Base-by-base conservation (phyloP, 2,329 filamentous ascomycete genomes). In the Clarireedia paspali region DNA sequence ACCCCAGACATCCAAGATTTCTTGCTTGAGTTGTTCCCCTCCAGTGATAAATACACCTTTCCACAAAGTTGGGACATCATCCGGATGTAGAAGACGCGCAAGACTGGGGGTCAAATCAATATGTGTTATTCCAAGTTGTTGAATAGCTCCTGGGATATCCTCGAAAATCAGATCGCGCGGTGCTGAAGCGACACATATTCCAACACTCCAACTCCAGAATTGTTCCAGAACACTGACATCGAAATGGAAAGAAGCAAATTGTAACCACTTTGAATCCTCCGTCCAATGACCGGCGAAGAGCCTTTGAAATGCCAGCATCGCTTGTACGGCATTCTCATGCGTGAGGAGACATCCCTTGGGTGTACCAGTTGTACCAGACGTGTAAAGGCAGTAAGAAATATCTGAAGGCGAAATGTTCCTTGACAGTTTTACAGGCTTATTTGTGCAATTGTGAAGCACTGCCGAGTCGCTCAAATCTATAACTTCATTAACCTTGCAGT, bases 191-290 rank as follows among this genome's bases (percentile, higher is more conserved):
- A 96, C 80, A 4, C 87, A 85, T 26, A 96, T 91, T 1, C 91
- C 91, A 0, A 94, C 88, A 27, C 87, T 90, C 91, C 91, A 96
- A 57, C 86, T 94, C 90, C 90, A 96, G 69, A 92, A 96, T 66
- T 96, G 91, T 67, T 96, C 91, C 0, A 96, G 77, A 0, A 96
- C 88, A 1, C 89, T 94, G 4, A 96, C 91, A 64, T 96, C 92
- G 59, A 96, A 96, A 70, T 96, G 92, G 56, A 96, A 89, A 0
- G 90, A 91, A 1, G 92, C 92, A 67, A 96, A 96, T 67, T 96
- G 92, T 0, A 96, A 76, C 86, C 90, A 96, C 57, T 87, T 82
- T 0, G 91, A 95, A 0, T 79, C 68, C 0, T 75, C 65, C 42
- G 87, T 78, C 88, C 90, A 95, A 64, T 89, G 87, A 0, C 79